These are phyloP conservation scores for Daldinia sp. DNA, from an alignment of 2,329 filamentous ascomycete species.

Conservation along the genomic window DNA sequence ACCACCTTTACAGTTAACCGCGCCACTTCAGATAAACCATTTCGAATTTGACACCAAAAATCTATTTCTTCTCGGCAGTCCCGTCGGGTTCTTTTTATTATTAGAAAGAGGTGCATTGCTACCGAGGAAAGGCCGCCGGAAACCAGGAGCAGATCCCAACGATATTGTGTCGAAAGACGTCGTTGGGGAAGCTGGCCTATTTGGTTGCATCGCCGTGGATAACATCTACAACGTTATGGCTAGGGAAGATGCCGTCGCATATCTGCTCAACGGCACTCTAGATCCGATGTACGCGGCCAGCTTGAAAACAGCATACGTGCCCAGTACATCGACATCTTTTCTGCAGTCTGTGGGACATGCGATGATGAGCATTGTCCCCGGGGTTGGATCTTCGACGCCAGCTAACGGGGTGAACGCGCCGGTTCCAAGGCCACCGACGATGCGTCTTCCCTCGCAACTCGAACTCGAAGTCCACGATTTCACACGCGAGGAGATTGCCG, in stretches of 20 bases:
- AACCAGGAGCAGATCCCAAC: constrained; percentile 77
- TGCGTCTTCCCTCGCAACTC: constrained; percentile 72
- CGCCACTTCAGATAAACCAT: constrained; percentile 62
- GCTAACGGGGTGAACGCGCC: constrained; percentile 48
- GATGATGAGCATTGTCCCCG: constrained; percentile 72
- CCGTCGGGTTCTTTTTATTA: constrained; percentile 91
- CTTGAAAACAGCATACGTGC: constrained; percentile 82
- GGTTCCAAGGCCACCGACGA: constrained; percentile 54
- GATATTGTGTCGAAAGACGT: constrained; percentile 70
- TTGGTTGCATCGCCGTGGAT: constrained; percentile 92
- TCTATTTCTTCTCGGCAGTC: constrained; percentile 89
- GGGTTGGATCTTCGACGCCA: constrained; percentile 53
- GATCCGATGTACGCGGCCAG: constrained; percentile 82
- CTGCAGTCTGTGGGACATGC: constrained; percentile 73
- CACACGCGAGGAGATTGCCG: constrained; percentile 88
- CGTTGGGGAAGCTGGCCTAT: constrained; percentile 81
- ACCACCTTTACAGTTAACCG: constrained; percentile 62
- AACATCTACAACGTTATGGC: constrained; percentile 95
- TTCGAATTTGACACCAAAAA: constrained; percentile 95
- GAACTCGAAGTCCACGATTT: constrained; percentile 98
- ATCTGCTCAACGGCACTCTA: constrained; percentile 90
- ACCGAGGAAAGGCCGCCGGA: constrained; percentile 80
- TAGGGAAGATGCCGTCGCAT: constrained; percentile 81
- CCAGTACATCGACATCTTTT: constrained; percentile 75
- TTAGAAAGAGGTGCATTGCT: constrained; percentile 79